phyloP scores from a whole-genome alignment of 139 green algal genomes.

The Mesotaenium endlicherianum region DNA sequence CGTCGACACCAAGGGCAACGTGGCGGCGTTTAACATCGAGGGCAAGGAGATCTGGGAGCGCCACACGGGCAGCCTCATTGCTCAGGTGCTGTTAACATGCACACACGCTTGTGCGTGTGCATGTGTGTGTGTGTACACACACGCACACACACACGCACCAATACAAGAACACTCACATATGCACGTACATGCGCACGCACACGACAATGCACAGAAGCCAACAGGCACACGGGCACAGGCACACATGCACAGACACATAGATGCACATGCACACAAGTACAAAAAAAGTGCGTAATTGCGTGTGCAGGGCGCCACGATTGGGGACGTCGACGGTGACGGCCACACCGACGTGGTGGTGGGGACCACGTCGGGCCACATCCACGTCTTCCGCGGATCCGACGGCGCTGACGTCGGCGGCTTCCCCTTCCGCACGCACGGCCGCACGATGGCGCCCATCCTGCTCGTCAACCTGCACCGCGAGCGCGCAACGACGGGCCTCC shows the following conservation, averaged over 20 bases:
- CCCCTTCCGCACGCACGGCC: constrained; percentile 74
- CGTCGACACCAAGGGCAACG: constrained; percentile 80
- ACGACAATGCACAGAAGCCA: too few species aligned
- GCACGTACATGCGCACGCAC: too few species aligned
- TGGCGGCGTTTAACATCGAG: constrained; percentile 73
- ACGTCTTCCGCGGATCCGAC: constrained; percentile 68
- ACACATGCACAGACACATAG: too few species aligned
- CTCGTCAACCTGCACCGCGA: constrained; percentile 54
- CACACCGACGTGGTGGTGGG: constrained; percentile 55
- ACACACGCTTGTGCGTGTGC: too few species aligned
- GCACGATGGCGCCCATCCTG: constrained; percentile 66
- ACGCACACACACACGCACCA: too few species aligned
- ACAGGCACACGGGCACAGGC: too few species aligned
- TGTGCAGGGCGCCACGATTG: constrained; percentile 58
- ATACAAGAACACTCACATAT: too few species aligned
- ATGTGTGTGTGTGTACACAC: too few species aligned
- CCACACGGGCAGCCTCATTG: constrained; percentile 69
- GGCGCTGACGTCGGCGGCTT: constrained; percentile 61
- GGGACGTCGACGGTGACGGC: constrained; percentile 60
- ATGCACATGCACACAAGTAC: too few species aligned
- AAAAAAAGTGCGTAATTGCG: too few species aligned
- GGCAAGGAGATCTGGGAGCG: constrained; percentile 87
- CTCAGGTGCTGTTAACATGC: constrained; percentile 26
- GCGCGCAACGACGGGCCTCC: not conserved
- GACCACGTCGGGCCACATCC: constrained; percentile 68